Conservation (phyloP, 495 filamentous ascomycete species). For the Melanomma pulvis-pyrius region DNA sequence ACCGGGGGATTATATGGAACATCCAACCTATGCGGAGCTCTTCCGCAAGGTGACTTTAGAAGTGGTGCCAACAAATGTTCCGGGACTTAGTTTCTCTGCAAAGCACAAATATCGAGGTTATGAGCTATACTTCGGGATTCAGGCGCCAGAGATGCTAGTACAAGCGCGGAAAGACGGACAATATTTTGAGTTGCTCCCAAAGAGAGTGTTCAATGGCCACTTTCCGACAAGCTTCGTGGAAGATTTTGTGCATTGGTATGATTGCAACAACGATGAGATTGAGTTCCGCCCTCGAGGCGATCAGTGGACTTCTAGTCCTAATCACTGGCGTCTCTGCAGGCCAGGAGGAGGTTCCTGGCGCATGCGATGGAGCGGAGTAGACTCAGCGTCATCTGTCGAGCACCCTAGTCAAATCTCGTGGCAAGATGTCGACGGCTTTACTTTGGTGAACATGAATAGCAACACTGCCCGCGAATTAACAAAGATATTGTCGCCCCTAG, state of each 20-base stretch:
- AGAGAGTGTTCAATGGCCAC: slow-evolving; percentile 45
- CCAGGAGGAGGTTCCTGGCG: neutral
- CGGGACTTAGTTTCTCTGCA: slow-evolving; percentile 53
- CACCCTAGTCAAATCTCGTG: too few species aligned
- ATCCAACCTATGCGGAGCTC: slow-evolving; percentile 49
- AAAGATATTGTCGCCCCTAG: slow-evolving; percentile 16
- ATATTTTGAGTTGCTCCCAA: slow-evolving; percentile 53
- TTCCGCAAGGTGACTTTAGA: slow-evolving; percentile 49
- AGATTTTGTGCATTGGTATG: slow-evolving; percentile 62
- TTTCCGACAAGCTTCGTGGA: slow-evolving; percentile 54
- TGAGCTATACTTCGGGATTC: slow-evolving; percentile 50
- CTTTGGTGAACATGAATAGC: slow-evolving; percentile 12
- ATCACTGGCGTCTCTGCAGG: slow-evolving; percentile 23
- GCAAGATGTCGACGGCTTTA: neutral
- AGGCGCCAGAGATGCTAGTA: slow-evolving; percentile 39
- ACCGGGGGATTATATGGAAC: slow-evolving; percentile 51
- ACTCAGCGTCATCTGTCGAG: too few species aligned
- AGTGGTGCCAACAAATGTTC: slow-evolving; percentile 50
- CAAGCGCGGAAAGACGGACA: slow-evolving; percentile 15
- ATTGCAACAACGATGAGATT: slow-evolving; percentile 49
- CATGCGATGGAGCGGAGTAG: slow-evolving; percentile 15
- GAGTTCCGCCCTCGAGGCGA: slow-evolving; percentile 54
- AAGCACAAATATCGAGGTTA: slow-evolving; percentile 41
- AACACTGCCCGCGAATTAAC: neutral
- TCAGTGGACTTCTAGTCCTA: slow-evolving; percentile 48